Evolutionary conservation across 305 asterid genomes (phyloP).

Genomic region (Nicotiana rustica): DNA sequence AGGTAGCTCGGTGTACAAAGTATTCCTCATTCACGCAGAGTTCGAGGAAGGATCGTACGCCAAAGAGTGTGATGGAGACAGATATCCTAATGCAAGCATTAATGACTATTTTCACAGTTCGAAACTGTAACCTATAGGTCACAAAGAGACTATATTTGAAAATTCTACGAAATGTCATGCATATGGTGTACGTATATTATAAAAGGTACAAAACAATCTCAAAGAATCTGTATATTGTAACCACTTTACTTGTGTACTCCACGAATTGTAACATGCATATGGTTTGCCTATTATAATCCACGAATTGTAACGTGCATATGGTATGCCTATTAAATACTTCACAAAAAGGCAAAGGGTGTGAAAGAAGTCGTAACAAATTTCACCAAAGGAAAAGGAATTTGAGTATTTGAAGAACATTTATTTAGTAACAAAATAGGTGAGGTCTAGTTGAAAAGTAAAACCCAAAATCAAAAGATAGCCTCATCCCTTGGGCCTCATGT

Average conservation of each 20-base stretch:
- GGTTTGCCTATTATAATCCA: too few species aligned
- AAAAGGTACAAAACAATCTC: background rate
- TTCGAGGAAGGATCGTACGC: too few species aligned
- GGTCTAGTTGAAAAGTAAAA: slow-evolving; percentile 52
- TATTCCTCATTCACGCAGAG: too few species aligned
- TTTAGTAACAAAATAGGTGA: slow-evolving; percentile 31
- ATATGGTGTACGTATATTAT: background rate
- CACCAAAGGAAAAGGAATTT: slow-evolving; percentile 39
- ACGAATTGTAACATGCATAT: too few species aligned
- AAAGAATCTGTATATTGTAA: too few species aligned
- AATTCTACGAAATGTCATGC: background rate
- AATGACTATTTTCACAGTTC: too few species aligned
- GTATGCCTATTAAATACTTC: background rate
- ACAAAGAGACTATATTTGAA: background rate
- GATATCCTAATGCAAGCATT: too few species aligned
- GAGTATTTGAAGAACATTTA: slow-evolving; percentile 37
- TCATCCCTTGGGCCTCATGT: background rate
- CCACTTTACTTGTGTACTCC: too few species aligned
- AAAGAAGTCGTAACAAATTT: slow-evolving; percentile 58
- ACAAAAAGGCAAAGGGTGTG: background rate
- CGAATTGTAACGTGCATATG: too few species aligned
- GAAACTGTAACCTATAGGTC: too few species aligned
- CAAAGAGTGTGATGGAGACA: too few species aligned
- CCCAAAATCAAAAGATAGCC: slow-evolving; percentile 14
- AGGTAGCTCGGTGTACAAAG: too few species aligned